Percentiles rank a stretch among this genome's conserved stretches.
phyloP scores from a whole-genome alignment of 805 yeast genomes.

The Wickerhamiella domercqiae region DNA sequence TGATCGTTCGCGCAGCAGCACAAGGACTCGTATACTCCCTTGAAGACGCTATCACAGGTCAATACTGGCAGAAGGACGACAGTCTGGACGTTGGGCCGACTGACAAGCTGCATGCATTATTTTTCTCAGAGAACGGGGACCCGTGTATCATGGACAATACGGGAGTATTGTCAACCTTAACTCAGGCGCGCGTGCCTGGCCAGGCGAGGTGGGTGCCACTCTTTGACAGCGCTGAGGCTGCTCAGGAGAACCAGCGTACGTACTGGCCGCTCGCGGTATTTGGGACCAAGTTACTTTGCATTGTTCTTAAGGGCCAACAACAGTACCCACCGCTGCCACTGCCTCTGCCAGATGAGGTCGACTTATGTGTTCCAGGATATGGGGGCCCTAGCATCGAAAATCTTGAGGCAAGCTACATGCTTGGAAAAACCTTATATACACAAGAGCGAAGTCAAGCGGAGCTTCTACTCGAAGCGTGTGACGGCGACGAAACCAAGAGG shows the following conservation, averaged over 20 bases:
- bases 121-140: constrained; percentile 78
- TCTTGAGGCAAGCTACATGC: constrained; percentile 17
- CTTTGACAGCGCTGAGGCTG: constrained; percentile 37
- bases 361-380: constrained; percentile 48
- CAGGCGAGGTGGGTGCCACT: constrained; percentile 84
- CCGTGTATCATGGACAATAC: constrained; percentile 78
- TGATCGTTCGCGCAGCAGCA: constrained; percentile 32
- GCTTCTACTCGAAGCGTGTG: constrained; percentile 9
- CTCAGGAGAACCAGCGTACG: constrained; percentile 35
- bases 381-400: not conserved
- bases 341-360: constrained; percentile 68
- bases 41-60: constrained; percentile 31
- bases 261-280: constrained; percentile 82
- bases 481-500: constrained; percentile 9
- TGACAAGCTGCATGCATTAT: constrained; percentile 40
- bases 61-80: constrained; percentile 23
- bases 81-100: constrained; percentile 24
- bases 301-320: constrained; percentile 50
- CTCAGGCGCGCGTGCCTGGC: constrained; percentile 60
- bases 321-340: constrained; percentile 69
- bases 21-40: constrained; percentile 32
- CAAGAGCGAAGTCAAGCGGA: constrained; percentile 18
- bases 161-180: constrained; percentile 52
- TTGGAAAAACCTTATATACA: constrained; percentile 16
- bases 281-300: constrained; percentile 50